Base-by-base conservation (phyloP, 2,329 filamentous ascomycete species). In the Aureobasidium melanogenum region DNA sequence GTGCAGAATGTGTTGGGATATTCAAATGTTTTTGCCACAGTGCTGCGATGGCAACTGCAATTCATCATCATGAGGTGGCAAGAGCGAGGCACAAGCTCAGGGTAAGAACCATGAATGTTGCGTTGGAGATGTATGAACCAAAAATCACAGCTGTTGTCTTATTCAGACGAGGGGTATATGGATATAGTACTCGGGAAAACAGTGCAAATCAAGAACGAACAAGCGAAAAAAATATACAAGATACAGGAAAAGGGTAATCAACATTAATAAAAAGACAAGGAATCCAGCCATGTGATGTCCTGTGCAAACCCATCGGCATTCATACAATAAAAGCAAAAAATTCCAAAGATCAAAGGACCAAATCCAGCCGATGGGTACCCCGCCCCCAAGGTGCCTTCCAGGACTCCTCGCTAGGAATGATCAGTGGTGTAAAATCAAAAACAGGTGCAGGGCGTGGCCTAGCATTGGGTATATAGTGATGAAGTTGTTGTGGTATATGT, bases 391-490 rank as follows among this genome's bases (percentile, higher is more conserved):
- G 44, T 50, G 44, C 56, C 56, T 30, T 30, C 44, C 56, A 48
- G 56, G 56, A 59, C 56, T 59, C 56, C 56, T 59, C 56, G 56
- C 56, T 59, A 59, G 43, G 43, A 50, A 59, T 59, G 32, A 59
- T 50, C 56, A 50, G 26, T 50, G 52, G 14, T 28, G 34, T 44
- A 44, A 56, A 32, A 39, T 26, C 17, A 50, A 50, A 5, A 32
- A 30, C 43, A 47, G 8, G 24, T n/a, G 51, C 36, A 39, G 24
- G 24, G 44, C 44, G 24, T 55, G 12, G 46, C 46, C 46, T 12
- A 50, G 46, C 30, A n/a, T 34, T 43, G 36, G 36, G 51, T 39
- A 55, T 41, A 41, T 41, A 15, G 48, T 26, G 14, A 12, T 50
- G 46, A 14, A 6, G 28, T 19, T 19, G 46, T 19, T 22, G 34